Base-by-base conservation (phyloP, 1,284 basidiomycete species). In the Leccinum subspadiceum region DNA sequence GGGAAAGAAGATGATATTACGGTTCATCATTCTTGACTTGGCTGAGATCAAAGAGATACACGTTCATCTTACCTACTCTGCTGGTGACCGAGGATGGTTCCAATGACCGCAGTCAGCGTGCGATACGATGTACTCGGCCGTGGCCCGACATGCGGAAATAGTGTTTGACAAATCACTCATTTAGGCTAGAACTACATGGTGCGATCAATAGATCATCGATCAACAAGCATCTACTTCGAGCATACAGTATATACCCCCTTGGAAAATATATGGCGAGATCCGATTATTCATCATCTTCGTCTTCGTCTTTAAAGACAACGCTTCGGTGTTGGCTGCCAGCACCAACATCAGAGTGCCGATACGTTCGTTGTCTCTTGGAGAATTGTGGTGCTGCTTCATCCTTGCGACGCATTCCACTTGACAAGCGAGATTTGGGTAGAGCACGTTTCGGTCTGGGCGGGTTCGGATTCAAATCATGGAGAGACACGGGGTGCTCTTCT, bases 391-490 rank as follows among this genome's bases (percentile, higher is more conserved):
- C 4, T 22, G 59, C 17, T 1, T 61, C 60, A 13, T 58, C 57
- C 53, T 55, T 60, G 56, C 33, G 35, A 29, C 37, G 60, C 24
- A 41, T 48, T 5, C 12, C 12, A 8, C 33, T 50, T 7, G 58
- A 56, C 53, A 62, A 26, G 33, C 66, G 67, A 53, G 64, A 64
- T 56, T 26, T 72, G 5, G 73, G 70, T 12, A 75, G 58, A 20
- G 70, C 60, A 37, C 72, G 73, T 57, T 74, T 72, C 54, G 70
- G 68, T 49, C 70, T 65, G 8, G 44, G 20, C 2, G 49, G 54
- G 8, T 51, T 57, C 31, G 56, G 20, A 44, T 33, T 49, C 33
- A 51, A 53, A 46, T 60, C 51, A 1, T 61, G 54, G 29, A 72
- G 58, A 26, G 55, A 62, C 10, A 64, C 59, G 0, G 61, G 44